Evolutionary conservation across 768 basidiomycete genomes (phyloP), one percentile per base, ranked within the genome.

Genomic region (Leccinum broughii): DNA sequence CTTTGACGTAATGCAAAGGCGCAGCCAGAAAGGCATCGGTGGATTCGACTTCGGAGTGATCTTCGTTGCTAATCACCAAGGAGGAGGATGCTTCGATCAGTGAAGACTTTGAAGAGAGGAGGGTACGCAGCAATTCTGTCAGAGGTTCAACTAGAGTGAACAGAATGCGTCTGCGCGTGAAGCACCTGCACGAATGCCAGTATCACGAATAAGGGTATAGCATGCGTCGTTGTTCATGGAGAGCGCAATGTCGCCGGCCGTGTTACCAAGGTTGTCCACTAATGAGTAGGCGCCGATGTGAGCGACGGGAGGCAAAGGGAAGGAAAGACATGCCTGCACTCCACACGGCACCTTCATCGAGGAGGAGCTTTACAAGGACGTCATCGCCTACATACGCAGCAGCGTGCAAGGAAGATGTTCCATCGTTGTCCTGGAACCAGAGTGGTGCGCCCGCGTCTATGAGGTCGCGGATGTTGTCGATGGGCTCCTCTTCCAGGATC

Each of bases 341-440:
- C 97, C 97, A 99, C 0, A 93, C 70, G 1, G 93, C 95, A 13
- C 96, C 95, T 57, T 84, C 81, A n/a, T 86, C 80, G 28, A 99
- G 79, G 35, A 98, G 78, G 6, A 81, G 69, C 56, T 82, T 81
- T 11, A 90, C 80, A 15, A 96, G 77, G n/a, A 80, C 77, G 2
- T 80, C 70, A 64, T 89, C 84, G 66, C 89, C 86, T 51, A 82
- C 73, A 65, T 89, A 93, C 1, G 87, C 90, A 13, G 92, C 96
- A 15, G 92, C 93, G 69, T 98, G 96, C 50, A 98, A 74, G 17
- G 87, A 81, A 5, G 93, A 93, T 63, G 86, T 87, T 1, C 94
- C 95, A 65, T 89, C 85, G 52, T 85, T 83, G 70, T 89, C 90
- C 74, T 97, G 93, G 70, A 89, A 94, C 95, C 96, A 98, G 53